Evolutionary conservation across 768 basidiomycete genomes (phyloP), one percentile per base, ranked within the genome.

Genomic region (Pulveroboletus sp.): DNA sequence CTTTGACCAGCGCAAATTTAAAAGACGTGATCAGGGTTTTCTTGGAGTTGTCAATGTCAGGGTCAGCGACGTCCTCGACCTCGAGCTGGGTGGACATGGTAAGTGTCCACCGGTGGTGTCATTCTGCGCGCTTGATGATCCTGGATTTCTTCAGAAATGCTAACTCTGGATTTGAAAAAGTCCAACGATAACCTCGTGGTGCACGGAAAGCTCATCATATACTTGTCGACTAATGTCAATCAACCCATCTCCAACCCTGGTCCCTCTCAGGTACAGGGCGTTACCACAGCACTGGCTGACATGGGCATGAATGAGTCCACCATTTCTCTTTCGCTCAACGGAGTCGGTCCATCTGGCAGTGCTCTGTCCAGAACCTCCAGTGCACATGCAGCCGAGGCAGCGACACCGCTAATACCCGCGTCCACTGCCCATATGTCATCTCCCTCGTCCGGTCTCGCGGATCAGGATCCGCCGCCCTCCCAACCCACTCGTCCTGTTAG

Each of bases 1-100:
- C 61, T 98, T 98, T 59, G 96, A 99, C 72, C 95, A 98, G 71
- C 85, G 93, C 69, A 99, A 99, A 72, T 98, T 98, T 76, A 99
- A 99, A 78, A 80, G 89, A 71, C 85, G 87, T 62, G 96, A 99
- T 67, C 96, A 98, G 67, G 96, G 96, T 2, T 99, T 99, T 70
- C 75, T 99, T 47, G 96, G 96, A 32, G 95, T 98, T 12, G 94
- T 98, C 59, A 99, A 99, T 66, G 80, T 98, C 57, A 81, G 86
- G 58, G 91, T 98, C 53, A 81, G 85, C 65, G 89, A 93, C 69
- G 86, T 87, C 21, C 73, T 97, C 39, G 96, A 98, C 69, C 76
- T 98, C 50, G 92, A 95, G 53, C 70, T 94, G 17, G 93, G 89
- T 43, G 89, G 91, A 15, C 93, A 97, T 69, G 94, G 95, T 96